Percentiles rank a stretch among this genome's conserved stretches.
These are phyloP conservation scores for Sphaerulina populicola DNA, from an alignment of 2,329 filamentous ascomycete genomes.

Conservation along the genomic window DNA sequence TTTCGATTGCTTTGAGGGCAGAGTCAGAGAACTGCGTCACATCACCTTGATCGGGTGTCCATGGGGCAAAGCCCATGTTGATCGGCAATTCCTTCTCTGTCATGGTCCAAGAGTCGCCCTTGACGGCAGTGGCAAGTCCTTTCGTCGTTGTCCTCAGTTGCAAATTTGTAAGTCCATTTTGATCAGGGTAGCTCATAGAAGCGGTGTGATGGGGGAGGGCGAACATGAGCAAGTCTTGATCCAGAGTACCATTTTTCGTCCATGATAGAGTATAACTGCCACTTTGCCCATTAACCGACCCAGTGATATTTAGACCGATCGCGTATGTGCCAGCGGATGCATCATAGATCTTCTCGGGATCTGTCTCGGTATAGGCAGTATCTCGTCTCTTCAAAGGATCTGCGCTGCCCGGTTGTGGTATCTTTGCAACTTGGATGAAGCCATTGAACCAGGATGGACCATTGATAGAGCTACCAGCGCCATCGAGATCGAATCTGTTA, in stretches of 20 bases:
- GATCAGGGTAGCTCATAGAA: conserved; percentile 58
- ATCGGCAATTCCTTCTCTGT: conserved; percentile 63
- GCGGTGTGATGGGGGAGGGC: conserved; percentile 77
- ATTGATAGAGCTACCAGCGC: conserved; percentile 50
- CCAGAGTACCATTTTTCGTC: conserved; percentile 57
- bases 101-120: conserved; percentile 69
- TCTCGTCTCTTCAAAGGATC: conserved; percentile 43
- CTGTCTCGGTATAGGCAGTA: conserved; percentile 28
- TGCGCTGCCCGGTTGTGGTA: conserved; percentile 39
- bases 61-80: conserved; percentile 70
- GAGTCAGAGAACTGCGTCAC: conserved; percentile 6
- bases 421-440: conserved; percentile 73
- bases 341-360: conserved; percentile 63
- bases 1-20: conserved; percentile 37
- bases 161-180: conserved; percentile 43
- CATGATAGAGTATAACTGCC: conserved; percentile 70
- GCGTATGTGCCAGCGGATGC: conserved; percentile 67
- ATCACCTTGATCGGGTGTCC: conserved; percentile 48
- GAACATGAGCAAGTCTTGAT: conserved; percentile 66
- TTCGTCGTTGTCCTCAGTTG: conserved; percentile 76
- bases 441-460: conserved; percentile 64
- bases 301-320: conserved; percentile 55
- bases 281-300: conserved; percentile 48
- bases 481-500: conserved; percentile 52
- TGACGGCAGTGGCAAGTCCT: conserved; percentile 64